A percentile compares a stretch with the other conserved stretches of the same genome.
Conservation (phyloP, 805 yeast species). For the Hermanozyma aechmeae region DNA sequence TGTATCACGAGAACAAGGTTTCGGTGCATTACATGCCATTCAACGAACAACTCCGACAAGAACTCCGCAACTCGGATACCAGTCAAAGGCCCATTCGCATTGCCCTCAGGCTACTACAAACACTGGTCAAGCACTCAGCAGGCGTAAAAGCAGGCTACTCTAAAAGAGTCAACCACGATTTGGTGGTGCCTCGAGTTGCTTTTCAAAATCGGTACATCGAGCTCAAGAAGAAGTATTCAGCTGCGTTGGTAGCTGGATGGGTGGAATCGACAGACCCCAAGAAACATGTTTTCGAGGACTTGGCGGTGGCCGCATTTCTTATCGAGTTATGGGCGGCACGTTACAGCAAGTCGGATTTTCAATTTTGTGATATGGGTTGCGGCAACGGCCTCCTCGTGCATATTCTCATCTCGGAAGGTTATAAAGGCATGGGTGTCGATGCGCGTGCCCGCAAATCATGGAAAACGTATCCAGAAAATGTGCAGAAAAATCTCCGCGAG, state of each 20-base stretch:
- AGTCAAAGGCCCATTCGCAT: conserved; percentile 68
- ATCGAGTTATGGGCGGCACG: conserved; percentile 71
- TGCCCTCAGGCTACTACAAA: conserved; percentile 68
- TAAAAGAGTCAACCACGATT: conserved; percentile 82
- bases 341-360: conserved; percentile 37
- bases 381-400: conserved; percentile 87
- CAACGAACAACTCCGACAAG: conserved; percentile 13
- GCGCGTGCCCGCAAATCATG: conserved; percentile 87
- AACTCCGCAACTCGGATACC: conserved; percentile 26
- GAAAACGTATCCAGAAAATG: conserved; percentile 61
- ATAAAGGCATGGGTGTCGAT: conserved; percentile 76
- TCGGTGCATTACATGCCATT: conserved; percentile 76
- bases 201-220: conserved; percentile 78
- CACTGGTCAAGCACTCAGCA: conserved; percentile 72
- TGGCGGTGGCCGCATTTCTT: conserved; percentile 89
- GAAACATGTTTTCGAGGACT: conserved; percentile 93
- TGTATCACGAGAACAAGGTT: conserved; percentile 36
- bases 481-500: conserved; percentile 51
- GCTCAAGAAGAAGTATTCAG: conserved; percentile 76
- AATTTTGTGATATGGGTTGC: conserved; percentile 87
- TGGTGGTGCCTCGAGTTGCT: conserved; percentile 69
- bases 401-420: conserved; percentile 71
- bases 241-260: conserved; percentile 71
- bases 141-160: conserved; percentile 82
- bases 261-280: conserved; percentile 90